These are phyloP conservation scores for Alternaria sp. DNA, from an alignment of 2,329 filamentous ascomycete genomes.

Conservation along the genomic window DNA sequence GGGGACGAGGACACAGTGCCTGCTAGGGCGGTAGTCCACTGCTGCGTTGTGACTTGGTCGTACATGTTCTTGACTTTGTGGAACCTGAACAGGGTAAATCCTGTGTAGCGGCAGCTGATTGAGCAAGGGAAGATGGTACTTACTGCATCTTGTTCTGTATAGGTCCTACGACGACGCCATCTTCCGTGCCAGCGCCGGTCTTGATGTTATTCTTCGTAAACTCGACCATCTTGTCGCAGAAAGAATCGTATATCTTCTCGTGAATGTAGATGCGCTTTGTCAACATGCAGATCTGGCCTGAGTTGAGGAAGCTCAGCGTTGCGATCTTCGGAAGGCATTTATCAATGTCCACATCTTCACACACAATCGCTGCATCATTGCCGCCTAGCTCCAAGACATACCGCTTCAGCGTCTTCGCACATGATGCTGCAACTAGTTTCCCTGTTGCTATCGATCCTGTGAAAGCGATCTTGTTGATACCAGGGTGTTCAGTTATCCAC, in stretches of 20 bases:
- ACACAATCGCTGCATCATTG: constrained; percentile 67
- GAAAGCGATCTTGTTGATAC: constrained; percentile 69
- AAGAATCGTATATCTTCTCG: constrained; percentile 44
- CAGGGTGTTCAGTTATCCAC: constrained; percentile 65
- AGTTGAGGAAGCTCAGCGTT: constrained; percentile 62
- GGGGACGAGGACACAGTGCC: constrained; percentile 61
- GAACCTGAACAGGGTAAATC: neutral
- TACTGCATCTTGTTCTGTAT: neutral
- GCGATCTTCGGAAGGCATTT: constrained; percentile 48
- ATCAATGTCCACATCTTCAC: constrained; percentile 60
- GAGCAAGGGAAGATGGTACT: neutral
- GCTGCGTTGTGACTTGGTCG: neutral
- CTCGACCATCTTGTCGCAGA: constrained; percentile 51
- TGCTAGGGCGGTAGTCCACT: neutral
- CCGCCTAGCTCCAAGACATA: constrained; percentile 62
- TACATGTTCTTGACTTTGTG: neutral
- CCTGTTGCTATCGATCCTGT: constrained; percentile 68
- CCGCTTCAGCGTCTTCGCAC: constrained; percentile 65
- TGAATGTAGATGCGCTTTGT: constrained; percentile 47
- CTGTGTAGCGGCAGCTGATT: neutral
- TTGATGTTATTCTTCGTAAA: constrained; percentile 54
- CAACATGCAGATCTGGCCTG: constrained; percentile 57
- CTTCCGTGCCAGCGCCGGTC: constrained; percentile 18
- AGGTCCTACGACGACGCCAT: neutral
- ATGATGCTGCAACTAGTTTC: constrained; percentile 65